Percentiles rank a stretch among this genome's conserved stretches.
These are phyloP conservation scores for Linderina pennispora DNA, from an alignment of 192 early-diverging fungal genomes.

Conservation along the genomic window DNA sequence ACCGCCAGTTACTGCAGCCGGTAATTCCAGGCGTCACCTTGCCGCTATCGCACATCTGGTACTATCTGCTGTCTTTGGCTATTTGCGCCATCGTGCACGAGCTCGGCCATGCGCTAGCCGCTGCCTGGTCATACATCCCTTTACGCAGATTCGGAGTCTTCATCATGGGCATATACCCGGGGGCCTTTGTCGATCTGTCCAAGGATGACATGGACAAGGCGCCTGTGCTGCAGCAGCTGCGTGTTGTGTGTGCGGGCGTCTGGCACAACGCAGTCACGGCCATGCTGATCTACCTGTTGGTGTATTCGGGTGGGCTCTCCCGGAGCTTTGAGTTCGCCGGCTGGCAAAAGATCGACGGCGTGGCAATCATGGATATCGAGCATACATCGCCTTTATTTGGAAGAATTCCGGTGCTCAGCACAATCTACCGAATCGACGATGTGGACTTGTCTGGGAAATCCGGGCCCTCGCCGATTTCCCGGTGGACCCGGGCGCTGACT, in stretches of 20 bases:
- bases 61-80: constrained; percentile 21
- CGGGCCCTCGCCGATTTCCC: constrained; percentile 9
- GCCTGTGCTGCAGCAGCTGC: constrained; percentile 5
- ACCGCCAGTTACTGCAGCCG: constrained; percentile 13
- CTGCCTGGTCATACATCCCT: constrained; percentile 6
- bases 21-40: constrained; percentile 38
- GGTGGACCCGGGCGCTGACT: constrained; percentile 26
- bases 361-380: constrained; percentile 18
- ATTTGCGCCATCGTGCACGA: constrained; percentile 24
- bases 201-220: constrained; percentile 12
- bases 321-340: constrained; percentile 6
- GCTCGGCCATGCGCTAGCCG: constrained; percentile 34
- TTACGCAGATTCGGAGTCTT: constrained; percentile 22
- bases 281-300: constrained; percentile 12
- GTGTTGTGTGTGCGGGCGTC: constrained; percentile 34
- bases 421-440: constrained; percentile 23
- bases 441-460: constrained; percentile 3
- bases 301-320: constrained; percentile 17
- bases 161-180: constrained; percentile 28
- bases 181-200: constrained; percentile 35
- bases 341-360: constrained; percentile 11
- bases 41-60: constrained; percentile 23
- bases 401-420: constrained; percentile 19
- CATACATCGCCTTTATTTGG: constrained; percentile 20
- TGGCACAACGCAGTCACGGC: constrained; percentile 40